Evolutionary conservation across 768 basidiomycete species (phyloP).

Genomic region (Piloderma croceum): DNA sequence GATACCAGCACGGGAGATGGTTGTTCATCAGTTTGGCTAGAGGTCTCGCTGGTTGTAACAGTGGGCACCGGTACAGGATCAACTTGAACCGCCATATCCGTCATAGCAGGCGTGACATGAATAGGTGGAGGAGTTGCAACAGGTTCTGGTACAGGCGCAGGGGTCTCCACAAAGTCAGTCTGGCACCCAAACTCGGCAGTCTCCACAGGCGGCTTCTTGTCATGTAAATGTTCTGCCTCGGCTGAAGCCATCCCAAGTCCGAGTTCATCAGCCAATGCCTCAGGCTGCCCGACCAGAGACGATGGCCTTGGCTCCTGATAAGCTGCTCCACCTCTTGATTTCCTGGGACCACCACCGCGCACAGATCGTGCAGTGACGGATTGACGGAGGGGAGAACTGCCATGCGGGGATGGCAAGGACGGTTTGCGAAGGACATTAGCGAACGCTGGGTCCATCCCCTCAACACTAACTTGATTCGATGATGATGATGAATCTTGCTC

Average conservation of each 20-base stretch:
- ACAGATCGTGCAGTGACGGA: slow-evolving; percentile 47
- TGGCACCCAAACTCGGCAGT: slow-evolving; percentile 62
- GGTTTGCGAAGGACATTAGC: slow-evolving; percentile 70
- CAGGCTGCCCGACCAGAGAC: slow-evolving; percentile 67
- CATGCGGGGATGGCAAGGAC: slow-evolving; percentile 34
- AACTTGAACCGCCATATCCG: slow-evolving; percentile 39
- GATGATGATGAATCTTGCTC: slow-evolving; percentile 36
- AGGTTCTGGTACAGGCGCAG: slow-evolving; percentile 11
- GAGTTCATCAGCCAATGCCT: slow-evolving; percentile 65
- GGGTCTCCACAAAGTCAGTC: slow-evolving; percentile 45
- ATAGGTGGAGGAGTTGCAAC: slow-evolving; percentile 4
- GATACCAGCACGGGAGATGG: slow-evolving; percentile 13
- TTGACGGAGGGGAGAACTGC: slow-evolving; percentile 57
- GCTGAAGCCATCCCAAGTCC: slow-evolving; percentile 42
- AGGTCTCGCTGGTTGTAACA: slow-evolving; percentile 27
- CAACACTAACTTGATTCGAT: slow-evolving; percentile 67
- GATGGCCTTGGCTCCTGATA: slow-evolving; percentile 67
- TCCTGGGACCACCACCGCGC: slow-evolving; percentile 13
- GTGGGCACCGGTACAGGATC: slow-evolving; percentile 21
- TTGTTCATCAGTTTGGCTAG: slow-evolving; percentile 48
- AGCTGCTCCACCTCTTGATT: slow-evolving; percentile 54
- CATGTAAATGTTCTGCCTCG: slow-evolving; percentile 32
- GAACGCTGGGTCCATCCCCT: slow-evolving; percentile 85
- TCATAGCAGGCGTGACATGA: slow-evolving; percentile 19
- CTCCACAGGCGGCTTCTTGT: slow-evolving; percentile 33